Evolutionary conservation across 2,329 filamentous ascomycete genomes (phyloP), one percentile per base, ranked within the genome.

Genomic region (Blastomyces percursus): DNA sequence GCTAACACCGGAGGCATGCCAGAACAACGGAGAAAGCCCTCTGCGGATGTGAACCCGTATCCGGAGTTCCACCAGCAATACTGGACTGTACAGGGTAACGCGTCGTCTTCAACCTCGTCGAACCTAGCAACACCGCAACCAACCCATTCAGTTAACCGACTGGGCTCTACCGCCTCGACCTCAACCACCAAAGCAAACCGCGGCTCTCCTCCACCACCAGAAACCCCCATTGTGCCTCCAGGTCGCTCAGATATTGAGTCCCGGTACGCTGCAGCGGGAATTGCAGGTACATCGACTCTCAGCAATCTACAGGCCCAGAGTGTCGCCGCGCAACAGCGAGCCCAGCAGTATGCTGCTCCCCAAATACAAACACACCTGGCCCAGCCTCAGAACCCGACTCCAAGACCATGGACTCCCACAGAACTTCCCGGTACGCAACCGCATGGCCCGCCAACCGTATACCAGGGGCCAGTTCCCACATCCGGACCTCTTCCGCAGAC

Each of bases 201-300:
- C 68, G 94, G 94, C 52, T 97, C 93, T 35, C 94, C 94, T 5
- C 93, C 94, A 4, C 94, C 94, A 1, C 94, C 94, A 9, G 93
- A 97, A 74, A 97, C 94, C 0, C 91, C 94, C 40, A 82, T 93
- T 65, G 83, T 88, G 38, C 89, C 88, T 50, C 89, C 88, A 1
- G 86, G 84, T 21, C 81, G 80, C 61, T 90, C 89, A 50, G 90
- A 90, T 62, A 96, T 96, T 69, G 92, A 96, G 73, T 90, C 91
- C 59, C 85, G 91, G 62, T 96, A 95, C 80, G 92, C 92, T 2
- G 91, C 91, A 2, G 89, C 91, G 35, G 92, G 92, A 44, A 96
- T 96, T 66, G 90, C 91, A 2, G 92, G 91, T 2, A 88, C 90
- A 0, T 88, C 87, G 2, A 95, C 91, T 1, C 79, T 96, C 60